These are phyloP conservation scores for Pleomassaria siparia DNA, from an alignment of 2,329 filamentous ascomycete species.

Conservation along the genomic window DNA sequence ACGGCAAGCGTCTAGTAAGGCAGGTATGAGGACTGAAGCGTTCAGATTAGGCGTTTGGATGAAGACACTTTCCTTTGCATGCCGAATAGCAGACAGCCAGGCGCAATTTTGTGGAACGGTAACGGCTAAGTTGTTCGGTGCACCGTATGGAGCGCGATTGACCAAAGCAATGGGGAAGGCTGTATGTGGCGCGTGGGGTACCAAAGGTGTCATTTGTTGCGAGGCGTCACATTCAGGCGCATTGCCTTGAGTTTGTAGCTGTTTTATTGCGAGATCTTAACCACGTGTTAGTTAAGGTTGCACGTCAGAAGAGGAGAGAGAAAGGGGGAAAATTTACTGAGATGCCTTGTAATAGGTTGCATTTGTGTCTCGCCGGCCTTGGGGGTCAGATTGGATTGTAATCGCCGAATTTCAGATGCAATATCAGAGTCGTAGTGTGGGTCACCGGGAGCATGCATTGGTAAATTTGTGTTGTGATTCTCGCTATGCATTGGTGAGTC, in stretches of 20 bases:
- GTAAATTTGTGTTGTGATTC: slow-evolving; percentile 38
- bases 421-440: slow-evolving; percentile 67
- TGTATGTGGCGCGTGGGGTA: slow-evolving; percentile 55
- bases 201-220: slow-evolving; percentile 66
- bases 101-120: slow-evolving; percentile 74
- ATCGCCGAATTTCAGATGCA: slow-evolving; percentile 61
- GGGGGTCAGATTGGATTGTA: slow-evolving; percentile 60
- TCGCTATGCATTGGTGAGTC: slow-evolving; percentile 9
- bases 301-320: neutral
- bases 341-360: slow-evolving; percentile 63
- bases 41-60: slow-evolving; percentile 80
- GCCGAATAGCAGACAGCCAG: slow-evolving; percentile 68
- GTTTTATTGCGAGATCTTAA: slow-evolving; percentile 51
- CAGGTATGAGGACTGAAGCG: slow-evolving; percentile 65
- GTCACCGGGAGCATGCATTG: slow-evolving; percentile 60
- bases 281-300: neutral
- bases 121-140: slow-evolving; percentile 61
- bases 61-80: slow-evolving; percentile 67
- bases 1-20: slow-evolving; percentile 64
- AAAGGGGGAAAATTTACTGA: slow-evolving; percentile 46
- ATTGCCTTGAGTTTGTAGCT: slow-evolving; percentile 46
- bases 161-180: slow-evolving; percentile 72
- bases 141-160: slow-evolving; percentile 67
- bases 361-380: slow-evolving; percentile 55
- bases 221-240: slow-evolving; percentile 54